Conservation (phyloP, 2,329 filamentous ascomycete genomes). For the Huntiella abstrusa region DNA sequence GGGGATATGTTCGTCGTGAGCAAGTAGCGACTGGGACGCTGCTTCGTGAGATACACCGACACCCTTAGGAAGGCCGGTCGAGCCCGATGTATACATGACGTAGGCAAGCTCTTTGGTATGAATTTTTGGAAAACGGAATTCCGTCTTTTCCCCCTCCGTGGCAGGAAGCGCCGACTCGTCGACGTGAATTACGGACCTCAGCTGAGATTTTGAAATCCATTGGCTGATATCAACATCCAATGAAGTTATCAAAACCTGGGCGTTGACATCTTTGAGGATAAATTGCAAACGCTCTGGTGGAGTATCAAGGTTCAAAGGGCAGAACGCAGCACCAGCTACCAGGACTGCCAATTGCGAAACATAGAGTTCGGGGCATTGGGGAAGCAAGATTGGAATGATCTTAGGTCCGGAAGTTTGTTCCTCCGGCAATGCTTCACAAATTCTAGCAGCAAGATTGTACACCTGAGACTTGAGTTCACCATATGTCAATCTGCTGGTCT, state of each 20-base stretch:
- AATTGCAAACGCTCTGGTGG: slow-evolving; percentile 62
- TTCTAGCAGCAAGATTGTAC: not conserved
- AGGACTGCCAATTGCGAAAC: slow-evolving; percentile 58
- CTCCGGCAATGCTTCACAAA: not conserved
- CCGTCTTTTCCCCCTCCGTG: not conserved
- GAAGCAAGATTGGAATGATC: slow-evolving; percentile 57
- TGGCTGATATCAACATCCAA: slow-evolving; percentile 20
- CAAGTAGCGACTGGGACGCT: slow-evolving; percentile 63
- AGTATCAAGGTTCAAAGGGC: slow-evolving; percentile 61
- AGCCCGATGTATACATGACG: slow-evolving; percentile 86
- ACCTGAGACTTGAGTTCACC: not conserved
- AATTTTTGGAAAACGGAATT: not conserved
- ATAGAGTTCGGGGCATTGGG: slow-evolving; percentile 62
- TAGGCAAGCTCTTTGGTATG: slow-evolving; percentile 44
- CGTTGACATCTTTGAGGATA: slow-evolving; percentile 59
- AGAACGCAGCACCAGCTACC: slow-evolving; percentile 70
- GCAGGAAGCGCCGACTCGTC: not conserved
- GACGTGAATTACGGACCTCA: not conserved
- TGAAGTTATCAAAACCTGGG: slow-evolving; percentile 44
- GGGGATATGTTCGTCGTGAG: slow-evolving; percentile 64
- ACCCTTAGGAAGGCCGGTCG: slow-evolving; percentile 75
- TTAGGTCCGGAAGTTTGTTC: no score
- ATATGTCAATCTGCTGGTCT: no score
- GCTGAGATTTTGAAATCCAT: not conserved
- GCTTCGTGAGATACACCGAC: slow-evolving; percentile 66